Base-by-base conservation (phyloP, 1,139 yeast genomes). In the Suhomyces choctaworum region DNA sequence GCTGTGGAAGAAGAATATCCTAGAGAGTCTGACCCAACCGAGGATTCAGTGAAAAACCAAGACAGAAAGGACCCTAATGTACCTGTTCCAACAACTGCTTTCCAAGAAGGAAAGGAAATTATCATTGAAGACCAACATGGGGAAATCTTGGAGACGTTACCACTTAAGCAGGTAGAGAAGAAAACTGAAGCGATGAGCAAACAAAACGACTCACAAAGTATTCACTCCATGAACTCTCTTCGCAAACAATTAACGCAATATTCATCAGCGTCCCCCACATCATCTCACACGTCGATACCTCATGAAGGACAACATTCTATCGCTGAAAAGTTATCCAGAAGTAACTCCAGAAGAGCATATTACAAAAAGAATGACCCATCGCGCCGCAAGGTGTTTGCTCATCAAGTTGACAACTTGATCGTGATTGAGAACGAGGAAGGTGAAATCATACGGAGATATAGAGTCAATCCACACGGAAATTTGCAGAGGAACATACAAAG, bases 361-460 rank as follows among this genome's bases (percentile, higher is more conserved):
- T 60, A 54, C 40, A 59, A 50, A 27, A 66, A 60, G 44, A 49
- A 47, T 29, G 69, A 60, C 40, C 61, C 66, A 7, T 50, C 48
- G 16, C 64, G 56, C 31, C 55, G 62, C 17, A 66, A 64, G 45
- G 69, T 66, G 8, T 70, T 44, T 52, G 76, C 75, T 6, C 73
- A 70, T 51, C 73, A 68, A 54, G 55, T 70, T 32, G 95, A 82
- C 52, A 79, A 88, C 52, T 70, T 81, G 44, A 77, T 92, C 39
- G 73, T 89, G 41, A 82, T 92, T 44, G 98, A 92, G 58, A 86
- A 89, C 53, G 88, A 78, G 30, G 96, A 89, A 23, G 98, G 98
- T 46, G 97, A 92, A 49, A 79, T 92, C 39, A 69, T 92, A 29
- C 78, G 96, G 52, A 73, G 96, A 39, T 92, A 89, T 61, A 76